phyloP scores from a whole-genome alignment of 805 yeast species.

The Yarrowia yakushimensis region DNA sequence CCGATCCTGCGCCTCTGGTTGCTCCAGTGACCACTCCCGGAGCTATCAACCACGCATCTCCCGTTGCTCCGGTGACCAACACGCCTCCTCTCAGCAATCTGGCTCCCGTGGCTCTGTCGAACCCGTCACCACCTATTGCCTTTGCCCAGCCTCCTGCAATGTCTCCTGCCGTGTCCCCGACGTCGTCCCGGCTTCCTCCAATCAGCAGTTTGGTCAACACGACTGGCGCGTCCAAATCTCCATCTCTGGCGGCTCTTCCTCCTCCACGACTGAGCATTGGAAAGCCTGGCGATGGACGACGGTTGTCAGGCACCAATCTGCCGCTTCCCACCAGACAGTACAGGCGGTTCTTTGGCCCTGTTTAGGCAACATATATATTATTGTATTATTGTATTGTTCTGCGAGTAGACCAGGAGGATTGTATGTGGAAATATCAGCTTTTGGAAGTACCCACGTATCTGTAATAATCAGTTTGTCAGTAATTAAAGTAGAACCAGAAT shows the following conservation, averaged over 20 bases:
- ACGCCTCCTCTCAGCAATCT: too few species aligned
- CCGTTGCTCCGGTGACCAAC: too few species aligned
- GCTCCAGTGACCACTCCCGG: not conserved
- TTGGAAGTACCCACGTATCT: too few species aligned
- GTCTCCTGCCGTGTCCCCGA: not conserved
- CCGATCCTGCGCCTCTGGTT: not conserved
- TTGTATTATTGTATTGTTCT: not conserved
- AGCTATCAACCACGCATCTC: too few species aligned
- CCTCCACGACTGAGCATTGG: not conserved
- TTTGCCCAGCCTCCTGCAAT: not conserved
- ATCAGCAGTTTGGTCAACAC: constrained; percentile 1
- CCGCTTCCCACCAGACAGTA: not conserved
- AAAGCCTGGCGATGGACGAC: not conserved
- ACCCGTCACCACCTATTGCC: not conserved
- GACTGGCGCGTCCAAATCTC: not conserved
- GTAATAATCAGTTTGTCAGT: too few species aligned
- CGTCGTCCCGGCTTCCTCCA: not conserved
- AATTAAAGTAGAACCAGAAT: too few species aligned
- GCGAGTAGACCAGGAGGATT: too few species aligned
- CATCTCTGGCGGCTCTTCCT: not conserved
- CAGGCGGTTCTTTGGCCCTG: not conserved
- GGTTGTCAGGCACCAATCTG: not conserved
- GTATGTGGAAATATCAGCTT: too few species aligned
- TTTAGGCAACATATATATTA: not conserved
- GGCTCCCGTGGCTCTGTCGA: not conserved